Evolutionary conservation across 306 rosid species (phyloP).

Genomic region (Dicorynia guianensis): DNA sequence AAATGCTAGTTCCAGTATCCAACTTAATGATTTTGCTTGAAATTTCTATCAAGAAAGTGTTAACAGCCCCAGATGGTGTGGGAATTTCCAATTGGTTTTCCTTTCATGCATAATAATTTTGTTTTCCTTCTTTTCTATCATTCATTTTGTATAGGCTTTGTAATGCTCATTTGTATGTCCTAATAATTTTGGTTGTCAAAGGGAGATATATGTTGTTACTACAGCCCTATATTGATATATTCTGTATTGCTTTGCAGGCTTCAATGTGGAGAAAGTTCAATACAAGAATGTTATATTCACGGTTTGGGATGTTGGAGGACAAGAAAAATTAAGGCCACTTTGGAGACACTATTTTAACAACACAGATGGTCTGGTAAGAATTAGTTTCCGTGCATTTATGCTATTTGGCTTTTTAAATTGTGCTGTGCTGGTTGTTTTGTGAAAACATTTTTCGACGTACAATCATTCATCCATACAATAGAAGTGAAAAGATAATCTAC

Average conservation of each 20-base stretch:
- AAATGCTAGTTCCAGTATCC: not conserved
- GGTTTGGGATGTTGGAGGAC: conserved; percentile 99
- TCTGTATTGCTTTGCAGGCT: conserved; percentile 61
- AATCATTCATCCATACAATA: conserved; percentile 4
- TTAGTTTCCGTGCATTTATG: conserved; percentile 30
- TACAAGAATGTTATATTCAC: conserved; percentile 96
- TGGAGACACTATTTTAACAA: conserved; percentile 98
- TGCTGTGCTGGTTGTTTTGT: conserved; percentile 18
- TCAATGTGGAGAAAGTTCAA: conserved; percentile 97
- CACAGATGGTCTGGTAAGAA: conserved; percentile 86
- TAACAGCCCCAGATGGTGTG: not conserved
- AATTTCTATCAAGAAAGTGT: not conserved
- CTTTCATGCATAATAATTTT: not conserved
- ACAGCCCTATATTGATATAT: conserved; percentile 19
- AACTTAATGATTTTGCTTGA: not conserved
- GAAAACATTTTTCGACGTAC: not conserved
- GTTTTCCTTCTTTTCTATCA: not conserved
- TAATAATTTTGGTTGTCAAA: conserved; percentile 11
- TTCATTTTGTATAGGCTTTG: conserved; percentile 6
- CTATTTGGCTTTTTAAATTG: not conserved
- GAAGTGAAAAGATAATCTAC: not conserved
- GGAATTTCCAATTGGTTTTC: not conserved
- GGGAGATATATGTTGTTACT: conserved; percentile 22
- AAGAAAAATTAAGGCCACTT: conserved; percentile 93
- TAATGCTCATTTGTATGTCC: not conserved